Evolutionary conservation across 2,329 filamentous ascomycete genomes (phyloP).

Genomic region (Bimuria novae-zelandiae): DNA sequence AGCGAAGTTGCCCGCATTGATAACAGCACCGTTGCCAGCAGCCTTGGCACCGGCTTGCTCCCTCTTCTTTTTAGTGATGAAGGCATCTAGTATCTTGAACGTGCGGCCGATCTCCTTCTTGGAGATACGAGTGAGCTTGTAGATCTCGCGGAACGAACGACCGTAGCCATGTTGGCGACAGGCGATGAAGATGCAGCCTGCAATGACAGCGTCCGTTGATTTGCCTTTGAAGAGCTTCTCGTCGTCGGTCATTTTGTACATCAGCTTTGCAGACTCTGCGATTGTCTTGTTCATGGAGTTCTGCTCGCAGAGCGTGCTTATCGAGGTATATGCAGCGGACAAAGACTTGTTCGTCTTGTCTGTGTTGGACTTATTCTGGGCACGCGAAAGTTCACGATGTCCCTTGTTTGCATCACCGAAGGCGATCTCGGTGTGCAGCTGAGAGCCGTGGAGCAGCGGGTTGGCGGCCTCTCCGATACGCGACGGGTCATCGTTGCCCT

Average conservation of each 20-base stretch:
- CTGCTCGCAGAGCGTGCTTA: slow-evolving; percentile 79
- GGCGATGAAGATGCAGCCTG: slow-evolving; percentile 96
- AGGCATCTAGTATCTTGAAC: slow-evolving; percentile 83
- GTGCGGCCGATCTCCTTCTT: slow-evolving; percentile 98
- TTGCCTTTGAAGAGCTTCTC: slow-evolving; percentile 95
- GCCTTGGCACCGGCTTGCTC: slow-evolving; percentile 31
- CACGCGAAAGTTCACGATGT: slow-evolving; percentile 76
- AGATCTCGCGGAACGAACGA: slow-evolving; percentile 93
- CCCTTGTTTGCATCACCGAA: slow-evolving; percentile 75
- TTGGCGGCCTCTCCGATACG: slow-evolving; percentile 96
- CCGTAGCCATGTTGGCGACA: slow-evolving; percentile 87
- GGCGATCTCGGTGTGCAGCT: slow-evolving; percentile 85
- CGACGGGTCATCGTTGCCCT: slow-evolving; percentile 93
- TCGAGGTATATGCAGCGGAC: slow-evolving; percentile 83
- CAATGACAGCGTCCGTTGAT: slow-evolving; percentile 89
- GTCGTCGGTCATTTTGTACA: slow-evolving; percentile 94
- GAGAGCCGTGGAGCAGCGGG: slow-evolving; percentile 84
- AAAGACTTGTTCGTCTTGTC: slow-evolving; percentile 85
- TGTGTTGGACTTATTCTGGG: slow-evolving; percentile 78
- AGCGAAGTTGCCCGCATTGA: slow-evolving; percentile 65
- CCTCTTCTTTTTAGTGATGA: slow-evolving; percentile 69
- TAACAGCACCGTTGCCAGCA: slow-evolving; percentile 48
- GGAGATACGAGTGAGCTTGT: slow-evolving; percentile 86
- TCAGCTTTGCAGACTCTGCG: slow-evolving; percentile 87
- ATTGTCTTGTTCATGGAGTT: slow-evolving; percentile 72